These are phyloP conservation scores for Cunninghamia lanceolata DNA, from an alignment of 75 land plant genomes.

Conservation along the genomic window DNA sequence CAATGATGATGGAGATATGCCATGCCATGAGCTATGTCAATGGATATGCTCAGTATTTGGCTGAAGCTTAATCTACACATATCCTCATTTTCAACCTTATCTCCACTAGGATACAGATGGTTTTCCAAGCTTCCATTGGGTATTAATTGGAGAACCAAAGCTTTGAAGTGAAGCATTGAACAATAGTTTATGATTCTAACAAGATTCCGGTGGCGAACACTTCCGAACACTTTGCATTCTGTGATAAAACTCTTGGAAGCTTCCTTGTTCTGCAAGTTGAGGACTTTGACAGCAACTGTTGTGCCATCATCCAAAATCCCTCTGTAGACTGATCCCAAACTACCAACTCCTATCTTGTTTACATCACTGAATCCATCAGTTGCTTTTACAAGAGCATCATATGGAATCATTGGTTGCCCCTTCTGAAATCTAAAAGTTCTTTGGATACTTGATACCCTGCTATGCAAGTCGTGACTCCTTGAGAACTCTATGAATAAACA, in stretches of 20 bases:
- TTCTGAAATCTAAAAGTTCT: background rate
- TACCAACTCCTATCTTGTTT: constrained; percentile 13
- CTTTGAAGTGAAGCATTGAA: constrained; percentile 11
- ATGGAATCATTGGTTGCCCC: background rate
- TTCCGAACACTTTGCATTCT: constrained; percentile 13
- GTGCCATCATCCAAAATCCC: constrained; percentile 20
- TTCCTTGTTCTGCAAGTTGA: constrained; percentile 14
- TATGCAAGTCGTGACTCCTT: background rate
- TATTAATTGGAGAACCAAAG: constrained; percentile 16
- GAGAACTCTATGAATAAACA: background rate
- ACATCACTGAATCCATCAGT: constrained; percentile 16
- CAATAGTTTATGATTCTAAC: constrained; percentile 11
- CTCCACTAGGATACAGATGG: background rate
- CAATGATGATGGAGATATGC: constrained; percentile 18
- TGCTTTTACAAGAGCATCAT: constrained; percentile 16
- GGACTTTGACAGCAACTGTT: constrained; percentile 17
- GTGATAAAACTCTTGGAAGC: constrained; percentile 9
- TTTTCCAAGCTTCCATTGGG: constrained; percentile 25
- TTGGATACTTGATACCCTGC: background rate
- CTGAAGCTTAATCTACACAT: background rate
- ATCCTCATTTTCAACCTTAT: background rate
- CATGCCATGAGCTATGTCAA: constrained; percentile 17
- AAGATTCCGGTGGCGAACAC: constrained; percentile 24
- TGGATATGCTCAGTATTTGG: constrained; percentile 11
- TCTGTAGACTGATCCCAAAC: constrained; percentile 19